Percentiles rank a stretch among this genome's conserved stretches.
These are phyloP conservation scores for Pontederia paniculata DNA, from an alignment of 176 grass and related monocot species.

Conservation along the genomic window DNA sequence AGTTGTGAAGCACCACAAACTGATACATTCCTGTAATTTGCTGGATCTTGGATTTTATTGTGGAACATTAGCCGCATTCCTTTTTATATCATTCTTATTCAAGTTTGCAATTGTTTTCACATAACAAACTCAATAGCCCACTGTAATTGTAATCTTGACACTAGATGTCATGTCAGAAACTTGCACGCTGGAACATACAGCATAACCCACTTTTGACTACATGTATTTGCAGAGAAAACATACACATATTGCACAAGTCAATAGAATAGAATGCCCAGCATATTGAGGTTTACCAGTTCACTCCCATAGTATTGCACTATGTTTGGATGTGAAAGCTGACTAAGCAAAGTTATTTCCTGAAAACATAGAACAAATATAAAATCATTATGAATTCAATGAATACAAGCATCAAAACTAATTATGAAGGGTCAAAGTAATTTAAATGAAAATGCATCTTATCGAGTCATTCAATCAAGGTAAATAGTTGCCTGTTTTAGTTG, in stretches of 20 bases:
- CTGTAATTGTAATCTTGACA: not conserved
- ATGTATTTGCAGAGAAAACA: not conserved
- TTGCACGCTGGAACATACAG: not conserved
- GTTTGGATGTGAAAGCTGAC: constrained; percentile 68
- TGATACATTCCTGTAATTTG: too few species aligned
- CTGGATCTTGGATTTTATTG: too few species aligned
- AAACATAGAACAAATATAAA: constrained; percentile 6
- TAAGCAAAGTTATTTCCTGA: constrained; percentile 93
- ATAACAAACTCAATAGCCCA: not conserved
- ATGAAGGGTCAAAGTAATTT: too few species aligned
- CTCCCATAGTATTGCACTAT: constrained; percentile 84
- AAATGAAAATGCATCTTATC: not conserved
- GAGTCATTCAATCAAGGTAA: constrained; percentile 14
- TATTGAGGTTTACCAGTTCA: constrained; percentile 46
- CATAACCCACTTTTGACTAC: not conserved
- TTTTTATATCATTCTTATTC: too few species aligned
- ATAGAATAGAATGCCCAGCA: not conserved
- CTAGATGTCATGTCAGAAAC: not conserved
- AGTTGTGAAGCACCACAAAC: too few species aligned
- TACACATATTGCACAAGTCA: not conserved
- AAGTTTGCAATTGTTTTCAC: too few species aligned
- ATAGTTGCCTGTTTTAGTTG: constrained; percentile 76
- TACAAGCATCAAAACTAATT: constrained; percentile 8
- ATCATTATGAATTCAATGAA: constrained; percentile 1
- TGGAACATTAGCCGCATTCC: too few species aligned